Evolutionary conservation across 75 land plant species (phyloP).

Genomic region (Sequoiadendron giganteum): DNA sequence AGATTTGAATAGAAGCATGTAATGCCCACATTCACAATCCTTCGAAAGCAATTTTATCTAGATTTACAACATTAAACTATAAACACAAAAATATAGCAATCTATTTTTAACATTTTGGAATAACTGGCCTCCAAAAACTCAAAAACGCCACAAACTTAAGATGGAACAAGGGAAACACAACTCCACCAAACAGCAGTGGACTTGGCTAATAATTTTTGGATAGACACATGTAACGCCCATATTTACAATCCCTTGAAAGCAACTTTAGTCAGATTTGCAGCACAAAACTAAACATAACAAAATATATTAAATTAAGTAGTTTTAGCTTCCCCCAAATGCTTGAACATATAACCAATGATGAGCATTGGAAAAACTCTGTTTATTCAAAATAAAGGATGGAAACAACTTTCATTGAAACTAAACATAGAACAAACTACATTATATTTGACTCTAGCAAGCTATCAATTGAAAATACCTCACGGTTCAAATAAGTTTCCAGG

Average conservation of each 20-base stretch:
- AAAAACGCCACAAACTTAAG: no score
- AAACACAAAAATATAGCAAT: no score
- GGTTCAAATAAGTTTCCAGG: constrained; percentile 84
- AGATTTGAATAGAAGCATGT: neutral
- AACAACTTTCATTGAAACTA: neutral
- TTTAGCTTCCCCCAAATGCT: neutral
- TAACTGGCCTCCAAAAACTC: no score
- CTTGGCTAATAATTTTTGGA: neutral
- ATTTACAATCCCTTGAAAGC: neutral
- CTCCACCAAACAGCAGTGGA: neutral
- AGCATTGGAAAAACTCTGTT: neutral
- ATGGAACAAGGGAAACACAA: neutral
- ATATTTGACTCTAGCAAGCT: neutral
- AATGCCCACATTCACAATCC: neutral
- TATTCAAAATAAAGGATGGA: neutral
- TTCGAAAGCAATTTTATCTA: no score
- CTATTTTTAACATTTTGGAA: no score
- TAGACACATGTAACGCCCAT: neutral
- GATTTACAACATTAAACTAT: neutral
- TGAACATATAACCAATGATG: neutral
- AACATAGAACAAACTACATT: neutral
- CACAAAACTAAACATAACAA: neutral
- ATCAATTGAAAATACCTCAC: constrained; percentile 59
- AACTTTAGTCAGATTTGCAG: neutral
- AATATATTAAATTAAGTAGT: neutral